Conservation (phyloP, 345 rosid species). For the Cardamine resedifolia region DNA sequence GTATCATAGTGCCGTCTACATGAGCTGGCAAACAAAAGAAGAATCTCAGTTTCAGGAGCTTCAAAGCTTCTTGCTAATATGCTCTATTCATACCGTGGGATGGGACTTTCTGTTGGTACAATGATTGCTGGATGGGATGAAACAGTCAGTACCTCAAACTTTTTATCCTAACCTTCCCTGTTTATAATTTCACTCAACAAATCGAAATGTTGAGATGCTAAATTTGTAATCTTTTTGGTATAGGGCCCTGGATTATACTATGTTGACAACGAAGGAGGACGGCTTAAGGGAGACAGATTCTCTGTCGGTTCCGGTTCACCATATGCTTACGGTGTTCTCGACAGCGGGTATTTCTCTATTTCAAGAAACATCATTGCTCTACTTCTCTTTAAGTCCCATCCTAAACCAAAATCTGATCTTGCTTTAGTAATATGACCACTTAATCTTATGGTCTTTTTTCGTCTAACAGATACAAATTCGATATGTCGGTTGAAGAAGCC, state of each 20-base stretch:
- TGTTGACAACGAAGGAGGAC: conserved; percentile 96
- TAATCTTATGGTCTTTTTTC: not conserved
- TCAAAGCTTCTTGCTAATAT: conserved; percentile 93
- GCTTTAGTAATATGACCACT: not conserved
- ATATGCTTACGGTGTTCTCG: conserved; percentile 92
- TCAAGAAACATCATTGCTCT: not conserved
- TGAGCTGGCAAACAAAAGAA: conserved; percentile 91
- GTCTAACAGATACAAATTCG: conserved; percentile 59
- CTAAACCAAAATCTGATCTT: not conserved
- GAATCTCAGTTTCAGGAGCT: conserved; percentile 95
- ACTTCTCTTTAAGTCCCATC: not conserved
- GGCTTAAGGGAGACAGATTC: conserved; percentile 83
- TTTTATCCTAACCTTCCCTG: not conserved
- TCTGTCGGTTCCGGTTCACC: conserved; percentile 99
- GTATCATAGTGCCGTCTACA: conserved; percentile 76
- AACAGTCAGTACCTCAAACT: too few species aligned
- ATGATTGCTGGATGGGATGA: conserved; percentile 99
- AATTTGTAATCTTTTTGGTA: not conserved
- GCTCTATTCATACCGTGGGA: conserved; percentile 88
- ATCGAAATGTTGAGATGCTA: not conserved
- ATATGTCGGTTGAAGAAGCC: conserved; percentile 87
- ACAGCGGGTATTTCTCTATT: conserved; percentile 57
- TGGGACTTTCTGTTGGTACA: conserved; percentile 96
- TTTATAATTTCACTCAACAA: not conserved
- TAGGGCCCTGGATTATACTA: conserved; percentile 98